These are phyloP conservation scores for Corymbia calophylla DNA, from an alignment of 441 rosid genomes.

Conservation along the genomic window DNA sequence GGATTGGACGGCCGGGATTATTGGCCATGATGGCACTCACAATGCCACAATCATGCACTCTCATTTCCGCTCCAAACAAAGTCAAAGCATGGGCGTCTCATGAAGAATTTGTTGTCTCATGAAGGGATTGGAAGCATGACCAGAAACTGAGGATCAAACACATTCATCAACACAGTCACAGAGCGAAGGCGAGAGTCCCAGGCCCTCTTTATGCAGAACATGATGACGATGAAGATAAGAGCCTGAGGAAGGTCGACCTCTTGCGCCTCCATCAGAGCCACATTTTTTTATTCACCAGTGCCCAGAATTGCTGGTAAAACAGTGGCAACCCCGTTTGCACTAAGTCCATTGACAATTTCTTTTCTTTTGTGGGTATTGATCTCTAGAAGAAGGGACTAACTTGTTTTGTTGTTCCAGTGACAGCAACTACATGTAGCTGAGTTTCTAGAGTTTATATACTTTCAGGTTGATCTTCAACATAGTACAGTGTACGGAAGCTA, in stretches of 20 bases:
- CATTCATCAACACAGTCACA: neutral
- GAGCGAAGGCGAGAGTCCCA: neutral
- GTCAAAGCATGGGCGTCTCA: neutral
- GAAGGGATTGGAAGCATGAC: neutral
- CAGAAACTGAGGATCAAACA: neutral
- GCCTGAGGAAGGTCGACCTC: neutral
- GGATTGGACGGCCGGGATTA: neutral
- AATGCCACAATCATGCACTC: neutral
- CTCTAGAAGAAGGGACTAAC: neutral
- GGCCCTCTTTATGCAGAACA: neutral
- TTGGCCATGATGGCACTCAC: neutral
- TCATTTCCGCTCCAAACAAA: neutral
- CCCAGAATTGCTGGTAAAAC: neutral
- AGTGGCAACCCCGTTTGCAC: neutral
- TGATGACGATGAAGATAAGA: neutral
- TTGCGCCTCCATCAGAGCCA: neutral
- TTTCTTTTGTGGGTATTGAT: neutral
- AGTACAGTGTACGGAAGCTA: neutral
- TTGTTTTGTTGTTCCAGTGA: neutral
- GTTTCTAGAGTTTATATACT: neutral
- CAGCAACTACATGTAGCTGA: neutral
- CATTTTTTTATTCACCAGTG: neutral
- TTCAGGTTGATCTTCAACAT: neutral
- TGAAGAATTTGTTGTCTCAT: neutral
- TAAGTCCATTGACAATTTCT: neutral